Conservation (phyloP, 257 asterid species). For the Solanum chmielewskii region DNA sequence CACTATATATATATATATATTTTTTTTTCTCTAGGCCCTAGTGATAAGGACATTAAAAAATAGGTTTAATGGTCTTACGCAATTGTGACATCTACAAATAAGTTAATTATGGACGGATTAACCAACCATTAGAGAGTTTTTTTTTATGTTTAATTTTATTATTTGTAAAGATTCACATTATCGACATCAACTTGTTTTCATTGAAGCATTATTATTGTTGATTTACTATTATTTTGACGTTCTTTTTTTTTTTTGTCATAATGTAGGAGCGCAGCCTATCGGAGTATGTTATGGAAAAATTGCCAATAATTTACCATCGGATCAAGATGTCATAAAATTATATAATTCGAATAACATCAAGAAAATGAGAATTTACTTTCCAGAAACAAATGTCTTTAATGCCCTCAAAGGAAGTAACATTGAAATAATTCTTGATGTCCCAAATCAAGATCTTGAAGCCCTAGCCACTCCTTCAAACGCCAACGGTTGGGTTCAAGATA, state of each 20-base stretch:
- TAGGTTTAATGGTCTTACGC: background rate
- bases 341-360: slow-evolving; percentile 10
- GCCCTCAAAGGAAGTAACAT: slow-evolving; percentile 26
- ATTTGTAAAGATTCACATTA: too few relatives aligned
- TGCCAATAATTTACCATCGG: slow-evolving; percentile 19
- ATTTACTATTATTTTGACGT: background rate
- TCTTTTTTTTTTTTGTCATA: background rate
- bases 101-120: background rate
- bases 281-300: slow-evolving; percentile 22
- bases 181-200: too few relatives aligned
- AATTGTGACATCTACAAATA: background rate
- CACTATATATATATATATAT: too few relatives aligned
- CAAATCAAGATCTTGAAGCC: slow-evolving; percentile 1
- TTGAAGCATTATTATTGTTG: too few relatives aligned
- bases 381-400: background rate
- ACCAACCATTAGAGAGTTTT: background rate
- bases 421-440: slow-evolving; percentile 15
- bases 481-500: slow-evolving; percentile 18
- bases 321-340: slow-evolving; percentile 8
- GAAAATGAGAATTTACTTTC: slow-evolving; percentile 14
- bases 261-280: background rate
- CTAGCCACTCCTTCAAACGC: slow-evolving; percentile 2
- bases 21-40: background rate
- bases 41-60: background rate
- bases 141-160: too few relatives aligned